These are phyloP conservation scores for Yamadazyma blattariae DNA, from an alignment of 1,139 yeast species.

Conservation along the genomic window DNA sequence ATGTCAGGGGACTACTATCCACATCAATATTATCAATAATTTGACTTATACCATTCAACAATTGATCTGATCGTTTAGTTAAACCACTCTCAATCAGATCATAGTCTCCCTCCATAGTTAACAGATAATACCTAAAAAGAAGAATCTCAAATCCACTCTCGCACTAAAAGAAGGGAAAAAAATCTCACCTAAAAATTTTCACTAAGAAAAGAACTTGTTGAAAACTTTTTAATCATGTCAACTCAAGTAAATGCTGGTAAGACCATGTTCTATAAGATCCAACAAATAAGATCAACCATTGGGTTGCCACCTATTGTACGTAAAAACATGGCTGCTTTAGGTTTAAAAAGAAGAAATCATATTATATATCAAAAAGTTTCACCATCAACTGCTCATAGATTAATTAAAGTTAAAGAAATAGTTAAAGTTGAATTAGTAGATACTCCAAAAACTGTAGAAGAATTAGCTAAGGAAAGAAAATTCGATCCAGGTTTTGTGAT, in stretches of 20 bases:
- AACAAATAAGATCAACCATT: slow-evolving; percentile 77
- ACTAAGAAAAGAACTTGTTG: too few relatives aligned
- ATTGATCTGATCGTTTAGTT: slow-evolving; percentile 6
- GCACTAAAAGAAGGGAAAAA: too few relatives aligned
- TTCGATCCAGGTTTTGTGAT: slow-evolving; percentile 58
- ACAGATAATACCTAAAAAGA: too few relatives aligned
- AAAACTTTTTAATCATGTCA: too few relatives aligned
- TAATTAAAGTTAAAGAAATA: slow-evolving; percentile 80
- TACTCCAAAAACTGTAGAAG: slow-evolving; percentile 41
- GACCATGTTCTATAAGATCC: slow-evolving; percentile 51
- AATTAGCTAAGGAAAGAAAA: slow-evolving; percentile 58
- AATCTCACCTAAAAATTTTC: slow-evolving; percentile 7
- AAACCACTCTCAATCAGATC: slow-evolving; percentile 3
- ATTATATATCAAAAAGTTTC: slow-evolving; percentile 71
- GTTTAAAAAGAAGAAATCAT: slow-evolving; percentile 72
- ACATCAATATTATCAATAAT: slow-evolving; percentile 2
- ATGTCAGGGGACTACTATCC: slow-evolving; percentile 2
- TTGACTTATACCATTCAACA: slow-evolving; percentile 5
- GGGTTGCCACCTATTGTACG: slow-evolving; percentile 75
- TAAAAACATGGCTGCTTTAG: slow-evolving; percentile 67
- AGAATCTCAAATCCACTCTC: too few relatives aligned
- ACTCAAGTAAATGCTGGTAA: slow-evolving; percentile 10
- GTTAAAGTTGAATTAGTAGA: slow-evolving; percentile 81
- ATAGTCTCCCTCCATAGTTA: slow-evolving; percentile 3
- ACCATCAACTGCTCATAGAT: slow-evolving; percentile 81